Percentiles rank a stretch among this genome's conserved stretches.
Conservation (phyloP, 805 yeast species). For the Ascoidea rubescens region DNA sequence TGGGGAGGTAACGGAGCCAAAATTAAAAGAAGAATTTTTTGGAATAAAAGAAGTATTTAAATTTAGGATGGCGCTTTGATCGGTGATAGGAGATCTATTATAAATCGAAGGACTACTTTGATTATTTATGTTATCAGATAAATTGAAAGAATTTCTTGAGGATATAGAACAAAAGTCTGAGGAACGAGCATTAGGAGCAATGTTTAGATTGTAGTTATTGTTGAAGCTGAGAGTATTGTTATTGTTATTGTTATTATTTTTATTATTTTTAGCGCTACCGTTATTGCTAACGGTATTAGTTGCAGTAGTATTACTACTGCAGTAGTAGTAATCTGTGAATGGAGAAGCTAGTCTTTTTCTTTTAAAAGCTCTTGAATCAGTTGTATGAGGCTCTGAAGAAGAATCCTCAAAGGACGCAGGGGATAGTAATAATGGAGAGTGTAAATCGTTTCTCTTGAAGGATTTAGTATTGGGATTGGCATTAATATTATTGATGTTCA, state of each 20-base stretch:
- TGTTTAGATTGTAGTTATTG: too few species aligned
- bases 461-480: too few species aligned
- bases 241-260: neutral
- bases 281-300: neutral
- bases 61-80: neutral
- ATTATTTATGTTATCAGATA: neutral
- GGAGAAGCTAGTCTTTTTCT: slow-evolving; percentile 30
- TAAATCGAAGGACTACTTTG: slow-evolving; percentile 1
- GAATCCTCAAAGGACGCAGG: slow-evolving; percentile 53
- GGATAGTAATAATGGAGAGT: slow-evolving; percentile 40
- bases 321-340: neutral
- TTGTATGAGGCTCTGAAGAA: slow-evolving; percentile 34
- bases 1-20: neutral
- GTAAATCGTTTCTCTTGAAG: too few species aligned
- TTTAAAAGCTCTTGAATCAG: slow-evolving; percentile 26
- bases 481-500: slow-evolving; percentile 4
- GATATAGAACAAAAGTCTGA: neutral
- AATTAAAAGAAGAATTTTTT: too few species aligned
- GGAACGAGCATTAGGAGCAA: neutral
- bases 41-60: neutral
- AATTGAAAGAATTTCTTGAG: neutral
- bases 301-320: neutral
- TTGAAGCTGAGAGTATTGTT: neutral
- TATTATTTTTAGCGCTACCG: neutral
- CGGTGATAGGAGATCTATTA: slow-evolving; percentile 2